Evolutionary conservation across 139 green algal species (phyloP), one percentile per base, ranked within the genome.

Genomic region (Auxenochlorella protothecoides): DNA sequence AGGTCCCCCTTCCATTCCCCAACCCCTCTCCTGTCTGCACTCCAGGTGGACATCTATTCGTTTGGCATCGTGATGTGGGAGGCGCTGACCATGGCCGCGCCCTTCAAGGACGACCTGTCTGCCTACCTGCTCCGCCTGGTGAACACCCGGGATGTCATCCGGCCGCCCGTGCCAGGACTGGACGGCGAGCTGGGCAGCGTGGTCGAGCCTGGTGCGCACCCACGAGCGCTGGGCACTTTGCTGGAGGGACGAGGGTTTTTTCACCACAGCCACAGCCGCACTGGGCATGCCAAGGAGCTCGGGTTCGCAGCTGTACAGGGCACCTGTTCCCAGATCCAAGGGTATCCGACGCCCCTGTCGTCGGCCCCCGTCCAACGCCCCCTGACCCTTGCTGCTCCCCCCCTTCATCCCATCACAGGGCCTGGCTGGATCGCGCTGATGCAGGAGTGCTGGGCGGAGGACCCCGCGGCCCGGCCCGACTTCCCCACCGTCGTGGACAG

Each of bases 41-140:
- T 27, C 10, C 72, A 76, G 72, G 72, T 65, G 2, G 76, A 80
- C 52, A 63, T 73, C 4, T 80, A 63, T 59, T 65, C 55, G 3
- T 80, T 80, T 66, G 69, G 59, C 4, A 56, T 80, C 27, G 12
- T 80, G 5, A 64, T 80, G 63, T 80, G 59, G 57, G 71, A 80
- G 64, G 57, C 79, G 53, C 79, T 71, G 76, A 44, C 76, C 0
- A n/a, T 79, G 44, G 53, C 53, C 10, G 3, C 55, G 69, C 71
- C 71, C 44, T 71, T 71, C 67, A 55, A 76, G 16, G 57, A n/a
- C 16, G 27, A 56, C 44, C 55, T 71, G 60, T 66, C 7, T 12
- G 5, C 56, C n/a, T 14, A 15, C 4, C 44, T 76, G 13, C 59
- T 59, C 6, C 8, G 56, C 16, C 15, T 5, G 65, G 53, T n/a